Evolutionary conservation across 2,329 filamentous ascomycete genomes (phyloP).

Genomic region (Emydomyces testavorans): DNA sequence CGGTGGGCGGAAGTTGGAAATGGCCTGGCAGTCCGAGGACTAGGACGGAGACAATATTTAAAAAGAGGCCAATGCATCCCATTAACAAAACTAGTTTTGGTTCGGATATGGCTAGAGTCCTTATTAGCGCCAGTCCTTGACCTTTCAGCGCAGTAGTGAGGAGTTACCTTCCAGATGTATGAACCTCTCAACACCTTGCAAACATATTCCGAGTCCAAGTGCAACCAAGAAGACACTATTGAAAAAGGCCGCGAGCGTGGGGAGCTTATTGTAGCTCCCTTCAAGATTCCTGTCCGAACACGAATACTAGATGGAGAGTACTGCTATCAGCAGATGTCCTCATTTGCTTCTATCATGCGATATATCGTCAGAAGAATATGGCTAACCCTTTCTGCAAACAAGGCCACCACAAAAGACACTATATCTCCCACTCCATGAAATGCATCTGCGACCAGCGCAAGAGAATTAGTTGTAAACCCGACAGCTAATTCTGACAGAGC

Average conservation of each 20-base stretch:
- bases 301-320: conserved; percentile 1
- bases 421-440: conserved; percentile 57
- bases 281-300: conserved; percentile 1
- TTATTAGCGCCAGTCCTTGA: background rate
- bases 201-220: conserved; percentile 58
- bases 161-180: conserved; percentile 43
- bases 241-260: conserved; percentile 46
- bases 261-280: conserved; percentile 9
- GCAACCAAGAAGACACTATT: conserved; percentile 65
- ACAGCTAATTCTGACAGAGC: conserved; percentile 32
- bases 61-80: conserved; percentile 52
- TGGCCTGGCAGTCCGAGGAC: conserved; percentile 50
- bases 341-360: background rate
- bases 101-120: conserved; percentile 46
- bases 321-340: background rate
- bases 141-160: background rate
- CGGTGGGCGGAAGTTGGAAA: conserved; percentile 17
- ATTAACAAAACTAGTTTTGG: conserved; percentile 58
- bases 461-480: conserved; percentile 57
- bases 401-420: conserved; percentile 14
- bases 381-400: conserved; percentile 14
- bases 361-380: background rate
- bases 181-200: conserved; percentile 64
- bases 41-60: conserved; percentile 56
- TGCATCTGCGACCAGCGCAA: conserved; percentile 64